Evolutionary conservation across 768 basidiomycete genomes (phyloP).

Genomic region (Lactarius sp.): DNA sequence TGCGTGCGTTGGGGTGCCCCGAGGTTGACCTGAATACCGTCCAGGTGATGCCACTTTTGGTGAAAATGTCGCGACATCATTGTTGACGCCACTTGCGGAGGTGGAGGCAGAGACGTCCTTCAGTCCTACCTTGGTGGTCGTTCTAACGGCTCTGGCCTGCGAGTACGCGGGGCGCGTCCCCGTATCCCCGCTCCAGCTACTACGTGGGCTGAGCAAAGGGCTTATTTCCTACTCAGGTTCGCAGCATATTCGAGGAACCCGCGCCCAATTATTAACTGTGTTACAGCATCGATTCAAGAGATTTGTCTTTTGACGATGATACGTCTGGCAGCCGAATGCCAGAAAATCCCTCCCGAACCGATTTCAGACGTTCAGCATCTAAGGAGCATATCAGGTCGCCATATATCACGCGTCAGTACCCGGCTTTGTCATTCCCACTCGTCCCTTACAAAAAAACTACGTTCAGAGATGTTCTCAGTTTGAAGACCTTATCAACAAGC

Average conservation of each 20-base stretch:
- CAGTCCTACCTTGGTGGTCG: constrained; percentile 58
- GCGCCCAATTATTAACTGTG: constrained; percentile 9
- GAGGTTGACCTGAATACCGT: neutral
- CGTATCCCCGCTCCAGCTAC: constrained; percentile 45
- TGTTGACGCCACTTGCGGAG: constrained; percentile 23
- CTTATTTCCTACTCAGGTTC: constrained; percentile 42
- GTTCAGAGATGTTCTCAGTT: constrained; percentile 70
- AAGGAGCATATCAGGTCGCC: constrained; percentile 42
- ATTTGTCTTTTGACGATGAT: constrained; percentile 68
- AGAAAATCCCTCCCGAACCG: constrained; percentile 46
- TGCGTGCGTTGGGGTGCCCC: neutral
- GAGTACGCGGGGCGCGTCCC: constrained; percentile 53
- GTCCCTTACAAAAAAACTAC: neutral
- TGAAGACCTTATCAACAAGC: constrained; percentile 43
- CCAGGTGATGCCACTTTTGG: constrained; percentile 12
- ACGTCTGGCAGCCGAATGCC: constrained; percentile 55
- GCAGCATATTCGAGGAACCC: constrained; percentile 25
- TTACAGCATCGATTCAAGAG: constrained; percentile 65
- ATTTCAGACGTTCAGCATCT: constrained; percentile 40
- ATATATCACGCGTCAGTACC: constrained; percentile 51
- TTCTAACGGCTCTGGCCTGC: constrained; percentile 62
- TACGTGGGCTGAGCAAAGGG: constrained; percentile 42
- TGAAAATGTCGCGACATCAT: constrained; percentile 35
- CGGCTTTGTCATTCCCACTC: constrained; percentile 7
- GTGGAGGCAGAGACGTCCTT: constrained; percentile 25